Evolutionary conservation across 441 rosid species (phyloP).

Genomic region (Sinapis alba): DNA sequence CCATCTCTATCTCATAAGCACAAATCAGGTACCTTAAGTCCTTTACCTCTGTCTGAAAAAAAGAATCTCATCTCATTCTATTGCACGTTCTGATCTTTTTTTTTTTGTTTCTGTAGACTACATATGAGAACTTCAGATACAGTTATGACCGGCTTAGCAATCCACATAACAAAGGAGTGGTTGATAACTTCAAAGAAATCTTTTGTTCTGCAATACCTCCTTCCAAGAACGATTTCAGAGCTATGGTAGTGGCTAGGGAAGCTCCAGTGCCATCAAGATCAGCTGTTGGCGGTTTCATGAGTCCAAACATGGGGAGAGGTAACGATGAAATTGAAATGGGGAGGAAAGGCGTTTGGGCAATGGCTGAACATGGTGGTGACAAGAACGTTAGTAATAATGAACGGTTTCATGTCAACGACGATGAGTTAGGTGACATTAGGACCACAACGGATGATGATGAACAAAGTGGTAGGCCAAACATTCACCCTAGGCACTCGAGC

Average conservation of each 20-base stretch:
- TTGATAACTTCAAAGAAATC: conserved; percentile 57
- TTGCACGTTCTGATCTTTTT: neutral
- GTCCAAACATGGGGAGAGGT: conserved; percentile 80
- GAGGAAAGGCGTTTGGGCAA: conserved; percentile 77
- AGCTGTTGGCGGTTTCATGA: conserved; percentile 66
- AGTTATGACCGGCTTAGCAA: conserved; percentile 44
- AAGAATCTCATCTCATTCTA: neutral
- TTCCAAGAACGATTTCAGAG: conserved; percentile 56
- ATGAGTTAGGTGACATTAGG: conserved; percentile 68
- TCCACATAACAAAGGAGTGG: conserved; percentile 56
- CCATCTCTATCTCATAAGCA: conserved; percentile 68
- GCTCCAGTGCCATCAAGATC: conserved; percentile 52
- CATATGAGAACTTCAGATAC: conserved; percentile 63
- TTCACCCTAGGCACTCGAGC: conserved; percentile 77
- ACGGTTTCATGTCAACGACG: conserved; percentile 70
- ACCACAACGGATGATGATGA: conserved; percentile 47
- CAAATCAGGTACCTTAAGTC: conserved; percentile 55
- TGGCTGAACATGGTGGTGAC: conserved; percentile 46
- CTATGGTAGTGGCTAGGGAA: conserved; percentile 46
- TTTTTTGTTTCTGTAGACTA: conserved; percentile 52
- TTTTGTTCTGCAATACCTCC: conserved; percentile 55
- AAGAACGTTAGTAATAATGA: conserved; percentile 55
- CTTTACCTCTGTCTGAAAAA: neutral
- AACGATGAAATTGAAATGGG: conserved; percentile 85
- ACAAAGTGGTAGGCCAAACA: conserved; percentile 44